phyloP scores from a whole-genome alignment of 73 alveolate genomes.

The Paramecium pentaurelia region DNA sequence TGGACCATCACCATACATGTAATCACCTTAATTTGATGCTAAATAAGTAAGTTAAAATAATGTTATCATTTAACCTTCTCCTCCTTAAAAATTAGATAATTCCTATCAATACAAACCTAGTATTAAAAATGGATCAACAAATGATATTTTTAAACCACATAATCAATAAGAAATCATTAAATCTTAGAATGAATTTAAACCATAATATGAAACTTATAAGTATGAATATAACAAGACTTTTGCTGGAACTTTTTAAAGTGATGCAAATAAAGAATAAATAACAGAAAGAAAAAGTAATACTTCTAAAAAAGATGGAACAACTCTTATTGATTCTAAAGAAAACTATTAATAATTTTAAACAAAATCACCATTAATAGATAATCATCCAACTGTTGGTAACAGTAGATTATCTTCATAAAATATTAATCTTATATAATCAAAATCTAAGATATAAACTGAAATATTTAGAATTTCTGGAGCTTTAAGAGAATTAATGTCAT shows the following conservation, averaged over 20 bases:
- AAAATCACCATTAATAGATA: not conserved
- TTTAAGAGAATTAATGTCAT: not conserved
- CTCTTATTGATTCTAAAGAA: not conserved
- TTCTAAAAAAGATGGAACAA: conserved; percentile 24
- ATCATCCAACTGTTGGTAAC: not conserved
- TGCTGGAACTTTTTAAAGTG: conserved; percentile 4
- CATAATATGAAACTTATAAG: not conserved
- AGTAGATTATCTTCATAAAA: conserved; percentile 8
- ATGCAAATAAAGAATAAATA: not conserved
- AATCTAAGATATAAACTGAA: not conserved
- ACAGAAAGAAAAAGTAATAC: conserved; percentile 30
- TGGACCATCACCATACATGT: not conserved
- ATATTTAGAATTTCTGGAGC: not conserved
- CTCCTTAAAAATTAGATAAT: not conserved
- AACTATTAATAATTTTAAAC: not conserved
- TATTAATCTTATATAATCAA: not conserved
- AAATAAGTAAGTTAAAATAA: not conserved
- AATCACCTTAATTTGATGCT: conserved; percentile 18
- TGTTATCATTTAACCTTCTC: not conserved
- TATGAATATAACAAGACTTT: conserved; percentile 31
- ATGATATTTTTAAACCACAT: not conserved
- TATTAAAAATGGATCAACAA: not conserved
- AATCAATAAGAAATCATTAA: not conserved
- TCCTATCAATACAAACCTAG: conserved; percentile 31
- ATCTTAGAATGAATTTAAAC: not conserved